These are phyloP conservation scores for Herpetomonas muscarum DNA, from an alignment of 208 protist species.

Conservation along the genomic window DNA sequence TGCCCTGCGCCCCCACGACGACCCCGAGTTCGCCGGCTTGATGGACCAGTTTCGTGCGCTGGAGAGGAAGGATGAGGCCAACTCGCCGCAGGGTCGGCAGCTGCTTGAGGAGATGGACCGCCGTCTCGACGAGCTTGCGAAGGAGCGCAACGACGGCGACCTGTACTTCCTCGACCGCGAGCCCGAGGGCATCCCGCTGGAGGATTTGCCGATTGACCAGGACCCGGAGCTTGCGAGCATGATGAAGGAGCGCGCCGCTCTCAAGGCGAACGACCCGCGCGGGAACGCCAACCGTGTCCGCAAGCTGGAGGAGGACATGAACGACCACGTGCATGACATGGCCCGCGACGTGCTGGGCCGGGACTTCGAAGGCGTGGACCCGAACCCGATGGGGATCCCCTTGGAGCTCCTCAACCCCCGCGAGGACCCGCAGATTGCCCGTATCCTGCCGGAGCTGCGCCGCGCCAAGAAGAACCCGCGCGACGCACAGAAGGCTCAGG, in stretches of 20 bases:
- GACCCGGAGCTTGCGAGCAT: conserved; percentile 44
- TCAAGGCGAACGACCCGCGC: conserved; percentile 59
- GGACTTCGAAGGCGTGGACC: conserved; percentile 60
- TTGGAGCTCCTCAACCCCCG: conserved; percentile 49
- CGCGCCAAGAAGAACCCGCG: conserved; percentile 46
- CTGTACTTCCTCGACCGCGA: conserved; percentile 69
- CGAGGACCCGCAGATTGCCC: conserved; percentile 47
- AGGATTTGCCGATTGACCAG: conserved; percentile 39
- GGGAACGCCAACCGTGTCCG: conserved; percentile 46
- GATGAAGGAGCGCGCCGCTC: conserved; percentile 40
- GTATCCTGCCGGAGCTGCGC: conserved; percentile 57
- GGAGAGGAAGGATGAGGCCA: conserved; percentile 24
- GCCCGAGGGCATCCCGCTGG: conserved; percentile 61
- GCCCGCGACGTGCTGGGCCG: conserved; percentile 30
- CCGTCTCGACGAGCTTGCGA: conserved; percentile 38
- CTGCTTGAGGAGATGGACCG: conserved; percentile 38
- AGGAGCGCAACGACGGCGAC: conserved; percentile 61
- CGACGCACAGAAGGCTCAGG: conserved; percentile 29
- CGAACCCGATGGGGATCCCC: conserved; percentile 48
- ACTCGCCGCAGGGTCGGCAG: conserved; percentile 26
- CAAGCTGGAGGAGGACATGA: conserved; percentile 56
- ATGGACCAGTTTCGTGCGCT: conserved; percentile 46
- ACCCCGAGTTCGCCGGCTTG: conserved; percentile 52
- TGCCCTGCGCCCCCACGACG: conserved; percentile 52
- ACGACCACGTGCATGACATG: conserved; percentile 53